These are phyloP conservation scores for Wickerhamiella qilinensis DNA, from an alignment of 805 yeast genomes.

Conservation along the genomic window DNA sequence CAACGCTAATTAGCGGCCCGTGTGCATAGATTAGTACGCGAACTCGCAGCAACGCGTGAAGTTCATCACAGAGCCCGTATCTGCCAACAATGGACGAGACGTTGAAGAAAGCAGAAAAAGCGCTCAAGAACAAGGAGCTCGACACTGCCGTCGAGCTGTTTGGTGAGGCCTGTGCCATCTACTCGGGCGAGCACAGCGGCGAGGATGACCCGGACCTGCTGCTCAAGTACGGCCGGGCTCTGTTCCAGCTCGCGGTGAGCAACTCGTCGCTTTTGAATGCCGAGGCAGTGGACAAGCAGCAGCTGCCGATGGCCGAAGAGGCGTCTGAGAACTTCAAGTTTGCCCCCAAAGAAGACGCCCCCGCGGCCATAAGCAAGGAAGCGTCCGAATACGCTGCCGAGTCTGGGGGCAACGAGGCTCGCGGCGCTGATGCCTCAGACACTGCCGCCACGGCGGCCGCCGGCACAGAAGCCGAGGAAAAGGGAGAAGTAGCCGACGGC, in stretches of 20 bases:
- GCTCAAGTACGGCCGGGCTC: slow-evolving; percentile 60
- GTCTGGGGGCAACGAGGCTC: slow-evolving; percentile 12
- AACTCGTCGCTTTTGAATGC: slow-evolving; percentile 67
- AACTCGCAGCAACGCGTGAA: not conserved
- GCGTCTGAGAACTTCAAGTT: not conserved
- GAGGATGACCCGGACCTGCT: slow-evolving; percentile 60
- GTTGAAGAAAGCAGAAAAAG: slow-evolving; percentile 45
- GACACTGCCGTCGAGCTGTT: slow-evolving; percentile 55
- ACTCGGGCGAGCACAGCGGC: slow-evolving; percentile 33
- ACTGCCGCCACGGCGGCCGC: not conserved
- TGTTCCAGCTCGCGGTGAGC: slow-evolving; percentile 61
- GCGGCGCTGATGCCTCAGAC: too few relatives aligned
- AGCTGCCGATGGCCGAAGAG: not conserved
- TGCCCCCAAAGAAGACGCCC: slow-evolving; percentile 7
- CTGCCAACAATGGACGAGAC: slow-evolving; percentile 24
- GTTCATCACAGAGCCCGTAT: not conserved
- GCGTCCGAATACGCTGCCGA: slow-evolving; percentile 7
- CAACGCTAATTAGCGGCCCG: too few relatives aligned
- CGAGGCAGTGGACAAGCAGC: slow-evolving; percentile 17
- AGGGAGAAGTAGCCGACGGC: slow-evolving; percentile 15
- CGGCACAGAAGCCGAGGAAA: slow-evolving; percentile 2
- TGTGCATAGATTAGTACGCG: not conserved
- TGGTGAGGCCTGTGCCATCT: slow-evolving; percentile 54
- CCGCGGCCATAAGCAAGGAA: slow-evolving; percentile 5
- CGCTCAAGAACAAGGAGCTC: slow-evolving; percentile 46